Percentiles rank a stretch among this genome's conserved stretches.
Conservation (phyloP, 768 basidiomycete genomes). For the Russula sp. region DNA sequence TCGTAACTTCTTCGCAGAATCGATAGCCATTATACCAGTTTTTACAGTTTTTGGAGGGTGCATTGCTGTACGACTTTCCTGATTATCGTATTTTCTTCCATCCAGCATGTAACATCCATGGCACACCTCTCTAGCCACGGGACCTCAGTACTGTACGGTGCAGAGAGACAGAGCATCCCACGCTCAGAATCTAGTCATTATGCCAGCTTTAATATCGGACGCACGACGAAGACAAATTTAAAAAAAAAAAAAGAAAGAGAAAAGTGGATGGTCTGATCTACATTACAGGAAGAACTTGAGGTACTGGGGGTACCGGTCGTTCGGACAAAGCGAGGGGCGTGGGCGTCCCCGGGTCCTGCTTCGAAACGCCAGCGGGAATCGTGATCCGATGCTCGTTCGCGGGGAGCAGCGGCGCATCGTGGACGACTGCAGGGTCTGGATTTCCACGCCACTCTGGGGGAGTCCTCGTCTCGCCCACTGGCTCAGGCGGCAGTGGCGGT, state of each 20-base stretch:
- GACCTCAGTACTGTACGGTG: no score
- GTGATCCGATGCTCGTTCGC: constrained; percentile 12
- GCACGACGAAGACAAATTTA: no score
- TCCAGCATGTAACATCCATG: no score
- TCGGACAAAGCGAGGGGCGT: constrained; percentile 12
- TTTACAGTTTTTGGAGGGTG: no score
- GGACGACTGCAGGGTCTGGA: constrained; percentile 16
- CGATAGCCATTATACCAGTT: no score
- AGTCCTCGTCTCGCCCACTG: constrained; percentile 2
- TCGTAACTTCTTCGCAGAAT: no score
- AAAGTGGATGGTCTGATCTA: background rate
- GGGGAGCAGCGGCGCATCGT: constrained; percentile 19
- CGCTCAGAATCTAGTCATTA: background rate
- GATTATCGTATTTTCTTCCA: no score
- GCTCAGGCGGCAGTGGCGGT: background rate
- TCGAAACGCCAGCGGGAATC: constrained; percentile 19
- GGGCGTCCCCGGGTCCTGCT: constrained; percentile 18
- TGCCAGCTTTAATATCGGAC: background rate
- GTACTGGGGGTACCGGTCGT: background rate
- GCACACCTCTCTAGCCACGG: no score
- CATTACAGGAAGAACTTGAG: constrained; percentile 6
- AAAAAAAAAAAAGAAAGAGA: background rate
- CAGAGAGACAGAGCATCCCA: no score
- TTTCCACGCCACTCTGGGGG: constrained; percentile 22
- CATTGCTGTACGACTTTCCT: no score